A percentile compares a stretch with the other conserved stretches of the same genome.
phyloP scores from a whole-genome alignment of 129 eudicot genomes.

The Kitagawia praeruptora region DNA sequence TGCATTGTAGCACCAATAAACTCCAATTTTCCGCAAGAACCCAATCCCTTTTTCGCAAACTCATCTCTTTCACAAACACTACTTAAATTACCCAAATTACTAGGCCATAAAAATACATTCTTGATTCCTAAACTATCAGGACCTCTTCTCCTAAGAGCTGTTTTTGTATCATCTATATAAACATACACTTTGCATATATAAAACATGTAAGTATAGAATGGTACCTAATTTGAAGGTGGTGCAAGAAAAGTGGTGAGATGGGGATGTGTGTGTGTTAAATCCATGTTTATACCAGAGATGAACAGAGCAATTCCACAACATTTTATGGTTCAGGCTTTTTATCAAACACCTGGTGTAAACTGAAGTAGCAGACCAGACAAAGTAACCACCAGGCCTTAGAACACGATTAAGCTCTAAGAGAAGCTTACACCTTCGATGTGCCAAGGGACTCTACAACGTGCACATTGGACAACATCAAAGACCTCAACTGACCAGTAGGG shows the following conservation, averaged over 20 bases:
- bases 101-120: conserved; percentile 25
- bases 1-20: conserved; percentile 89
- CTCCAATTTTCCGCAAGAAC: conserved; percentile 22
- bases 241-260: conserved; percentile 19
- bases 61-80: conserved; percentile 29
- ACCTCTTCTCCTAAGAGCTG: conserved; percentile 66
- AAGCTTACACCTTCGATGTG: too few relatives aligned
- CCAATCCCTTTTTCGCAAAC: background rate
- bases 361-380: too few relatives aligned
- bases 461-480: too few relatives aligned
- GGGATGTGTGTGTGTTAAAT: conserved; percentile 30
- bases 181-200: conserved; percentile 10
- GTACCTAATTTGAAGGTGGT: conserved; percentile 29
- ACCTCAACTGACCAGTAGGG: too few relatives aligned
- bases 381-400: too few relatives aligned
- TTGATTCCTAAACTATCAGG: conserved; percentile 86
- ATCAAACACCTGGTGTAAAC: too few relatives aligned
- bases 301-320: conserved; percentile 88
- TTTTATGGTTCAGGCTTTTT: conserved; percentile 37
- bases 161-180: conserved; percentile 58
- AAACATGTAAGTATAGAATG: background rate
- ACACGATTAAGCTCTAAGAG: too few relatives aligned
- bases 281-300: conserved; percentile 47
- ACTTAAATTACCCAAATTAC: conserved; percentile 1
- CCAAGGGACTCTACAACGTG: too few relatives aligned